Evolutionary conservation across 345 rosid genomes (phyloP).

Genomic region (Hevea brasiliensis): DNA sequence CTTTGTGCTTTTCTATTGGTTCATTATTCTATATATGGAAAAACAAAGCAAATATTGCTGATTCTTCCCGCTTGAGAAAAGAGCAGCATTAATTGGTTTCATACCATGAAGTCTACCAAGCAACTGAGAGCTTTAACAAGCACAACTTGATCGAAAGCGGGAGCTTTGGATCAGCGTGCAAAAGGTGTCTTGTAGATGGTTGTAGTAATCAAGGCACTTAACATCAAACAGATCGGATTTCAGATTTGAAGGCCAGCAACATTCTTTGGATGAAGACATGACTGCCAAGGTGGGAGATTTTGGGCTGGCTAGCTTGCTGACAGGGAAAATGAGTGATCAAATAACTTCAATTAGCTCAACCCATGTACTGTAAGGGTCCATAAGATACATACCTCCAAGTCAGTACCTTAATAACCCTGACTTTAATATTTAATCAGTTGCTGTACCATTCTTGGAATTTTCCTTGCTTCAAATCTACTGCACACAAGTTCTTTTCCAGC

Average conservation of each 20-base stretch:
- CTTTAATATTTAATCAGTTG: not conserved
- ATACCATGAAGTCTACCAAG: constrained; percentile 42
- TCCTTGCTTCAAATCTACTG: not conserved
- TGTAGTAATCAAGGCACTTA: constrained; percentile 47
- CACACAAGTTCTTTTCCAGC: too few species aligned
- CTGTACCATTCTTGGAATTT: not conserved
- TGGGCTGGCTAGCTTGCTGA: constrained; percentile 43
- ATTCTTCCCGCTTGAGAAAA: constrained; percentile 5
- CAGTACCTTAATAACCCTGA: constrained; percentile 8
- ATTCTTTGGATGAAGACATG: too few species aligned
- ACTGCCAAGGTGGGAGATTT: constrained; percentile 55
- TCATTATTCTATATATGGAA: constrained; percentile 20
- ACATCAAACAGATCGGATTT: constrained; percentile 33
- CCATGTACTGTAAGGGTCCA: constrained; percentile 36
- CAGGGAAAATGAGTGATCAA: constrained; percentile 17
- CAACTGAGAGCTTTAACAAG: constrained; percentile 37
- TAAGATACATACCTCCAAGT: constrained; percentile 63
- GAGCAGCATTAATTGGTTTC: constrained; percentile 36
- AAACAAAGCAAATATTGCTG: not conserved
- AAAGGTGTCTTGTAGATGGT: constrained; percentile 30
- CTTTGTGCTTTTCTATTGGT: constrained; percentile 18
- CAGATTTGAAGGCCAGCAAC: constrained; percentile 13
- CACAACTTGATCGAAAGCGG: constrained; percentile 47
- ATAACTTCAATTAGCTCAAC: too few species aligned
- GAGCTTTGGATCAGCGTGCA: constrained; percentile 39